Evolutionary conservation across 2,329 filamentous ascomycete genomes (phyloP).

Genomic region (Aspergillus cejpii): DNA sequence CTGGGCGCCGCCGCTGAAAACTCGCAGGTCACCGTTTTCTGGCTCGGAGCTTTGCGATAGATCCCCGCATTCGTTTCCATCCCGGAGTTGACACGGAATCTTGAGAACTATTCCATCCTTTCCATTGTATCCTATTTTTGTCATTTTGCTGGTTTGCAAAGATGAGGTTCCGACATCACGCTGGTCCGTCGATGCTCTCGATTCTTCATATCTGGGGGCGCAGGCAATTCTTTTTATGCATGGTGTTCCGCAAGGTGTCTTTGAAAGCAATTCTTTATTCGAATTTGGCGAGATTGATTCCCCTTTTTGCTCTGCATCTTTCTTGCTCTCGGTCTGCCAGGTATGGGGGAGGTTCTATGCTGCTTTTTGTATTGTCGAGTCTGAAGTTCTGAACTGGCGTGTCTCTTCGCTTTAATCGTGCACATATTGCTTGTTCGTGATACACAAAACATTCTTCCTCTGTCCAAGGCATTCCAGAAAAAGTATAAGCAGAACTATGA

Average conservation of each 20-base stretch:
- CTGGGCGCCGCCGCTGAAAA: no score
- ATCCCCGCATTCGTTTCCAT: no score
- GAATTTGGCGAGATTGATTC: not conserved
- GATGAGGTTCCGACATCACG: not conserved
- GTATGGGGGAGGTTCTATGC: not conserved
- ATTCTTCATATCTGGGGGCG: not conserved
- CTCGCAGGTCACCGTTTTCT: no score
- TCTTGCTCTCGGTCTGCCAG: not conserved
- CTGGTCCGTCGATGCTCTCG: not conserved
- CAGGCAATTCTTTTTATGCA: not conserved
- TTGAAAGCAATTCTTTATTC: not conserved
- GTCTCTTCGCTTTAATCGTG: no score
- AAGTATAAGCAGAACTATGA: no score
- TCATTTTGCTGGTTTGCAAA: not conserved
- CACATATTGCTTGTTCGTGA: no score
- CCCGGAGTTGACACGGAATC: not conserved
- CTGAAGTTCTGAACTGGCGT: no score
- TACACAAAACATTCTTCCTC: no score
- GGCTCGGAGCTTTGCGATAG: no score
- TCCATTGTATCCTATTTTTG: not conserved
- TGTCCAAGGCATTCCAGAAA: no score
- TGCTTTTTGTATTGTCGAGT: not conserved
- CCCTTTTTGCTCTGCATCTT: not conserved
- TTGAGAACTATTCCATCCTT: not conserved
- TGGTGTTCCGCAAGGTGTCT: not conserved